Percentiles rank a stretch among this genome's conserved stretches.
phyloP scores from a whole-genome alignment of 139 green algal genomes.

The Mychonastes homosphaera region DNA sequence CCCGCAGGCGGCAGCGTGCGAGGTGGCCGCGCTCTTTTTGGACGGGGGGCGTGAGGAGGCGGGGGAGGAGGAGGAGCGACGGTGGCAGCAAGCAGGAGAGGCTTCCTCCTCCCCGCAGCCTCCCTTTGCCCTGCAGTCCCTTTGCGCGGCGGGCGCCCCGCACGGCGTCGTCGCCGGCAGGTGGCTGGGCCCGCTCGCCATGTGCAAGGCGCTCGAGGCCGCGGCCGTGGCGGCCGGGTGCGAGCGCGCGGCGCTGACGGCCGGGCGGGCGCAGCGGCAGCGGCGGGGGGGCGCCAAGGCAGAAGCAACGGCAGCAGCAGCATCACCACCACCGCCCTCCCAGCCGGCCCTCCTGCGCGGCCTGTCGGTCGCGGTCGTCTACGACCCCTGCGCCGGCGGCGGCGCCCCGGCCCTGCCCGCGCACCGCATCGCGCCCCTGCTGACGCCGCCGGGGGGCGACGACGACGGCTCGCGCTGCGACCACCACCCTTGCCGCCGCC shows the following conservation, averaged over 20 bases:
- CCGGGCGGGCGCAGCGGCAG: not conserved
- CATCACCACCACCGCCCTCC: not conserved
- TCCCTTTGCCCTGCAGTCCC: not conserved
- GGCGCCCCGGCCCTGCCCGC: too few relatives aligned
- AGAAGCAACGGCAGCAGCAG: not conserved
- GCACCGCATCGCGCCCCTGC: too few relatives aligned
- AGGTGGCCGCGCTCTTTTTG: conserved; percentile 1
- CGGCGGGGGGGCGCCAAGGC: not conserved
- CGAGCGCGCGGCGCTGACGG: not conserved
- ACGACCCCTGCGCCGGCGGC: too few relatives aligned
- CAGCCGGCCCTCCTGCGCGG: not conserved
- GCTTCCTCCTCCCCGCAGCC: not conserved
- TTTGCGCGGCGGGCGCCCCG: not conserved
- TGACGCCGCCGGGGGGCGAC: too few relatives aligned
- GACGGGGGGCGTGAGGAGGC: too few relatives aligned
- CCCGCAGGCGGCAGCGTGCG: not conserved
- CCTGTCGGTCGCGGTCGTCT: too few relatives aligned
- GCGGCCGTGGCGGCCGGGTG: conserved; percentile 13
- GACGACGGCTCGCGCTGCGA: too few relatives aligned
- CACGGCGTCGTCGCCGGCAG: conserved; percentile 62
- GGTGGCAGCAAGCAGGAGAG: too few relatives aligned
- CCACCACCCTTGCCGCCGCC: not conserved
- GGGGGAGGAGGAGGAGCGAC: too few relatives aligned
- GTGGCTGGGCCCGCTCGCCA: conserved; percentile 80
- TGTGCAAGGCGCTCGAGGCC: conserved; percentile 63